phyloP scores from a whole-genome alignment of 2,329 filamentous ascomycete species.

The Onygenales sp. region DNA sequence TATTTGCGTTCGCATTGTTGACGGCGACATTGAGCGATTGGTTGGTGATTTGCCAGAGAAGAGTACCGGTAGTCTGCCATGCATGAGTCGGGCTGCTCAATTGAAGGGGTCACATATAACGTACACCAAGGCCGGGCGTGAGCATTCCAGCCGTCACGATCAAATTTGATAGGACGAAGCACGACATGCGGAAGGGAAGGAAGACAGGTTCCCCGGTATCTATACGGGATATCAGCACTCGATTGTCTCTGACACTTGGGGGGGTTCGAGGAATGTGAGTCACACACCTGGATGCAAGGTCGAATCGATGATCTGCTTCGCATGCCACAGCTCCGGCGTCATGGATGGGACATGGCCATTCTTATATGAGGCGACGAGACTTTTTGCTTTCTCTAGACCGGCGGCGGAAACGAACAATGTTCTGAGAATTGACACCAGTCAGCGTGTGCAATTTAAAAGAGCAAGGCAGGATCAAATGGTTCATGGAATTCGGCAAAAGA shows the following conservation, averaged over 20 bases:
- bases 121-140: constrained; percentile 69
- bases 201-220: constrained; percentile 90
- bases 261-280: background rate
- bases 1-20: constrained; percentile 97
- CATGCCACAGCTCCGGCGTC: constrained; percentile 85
- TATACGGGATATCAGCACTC: constrained; percentile 24
- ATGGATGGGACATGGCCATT: constrained; percentile 65
- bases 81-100: background rate
- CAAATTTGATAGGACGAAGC: constrained; percentile 86
- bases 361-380: constrained; percentile 75
- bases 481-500: constrained; percentile 3
- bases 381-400: constrained; percentile 79
- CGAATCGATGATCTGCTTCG: constrained; percentile 95
- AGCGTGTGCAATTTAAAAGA: background rate
- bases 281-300: constrained; percentile 81
- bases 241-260: background rate
- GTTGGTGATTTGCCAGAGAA: constrained; percentile 92
- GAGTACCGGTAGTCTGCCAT: constrained; percentile 63
- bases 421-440: constrained; percentile 38
- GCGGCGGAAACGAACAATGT: constrained; percentile 71
- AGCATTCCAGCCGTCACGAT: constrained; percentile 96
- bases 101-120: constrained; percentile 13
- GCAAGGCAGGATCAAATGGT: background rate
- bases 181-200: constrained; percentile 95
- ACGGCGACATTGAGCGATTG: constrained; percentile 97